Base-by-base conservation (phyloP, 2,329 filamentous ascomycete species). In the Trichoderma sp. region DNA sequence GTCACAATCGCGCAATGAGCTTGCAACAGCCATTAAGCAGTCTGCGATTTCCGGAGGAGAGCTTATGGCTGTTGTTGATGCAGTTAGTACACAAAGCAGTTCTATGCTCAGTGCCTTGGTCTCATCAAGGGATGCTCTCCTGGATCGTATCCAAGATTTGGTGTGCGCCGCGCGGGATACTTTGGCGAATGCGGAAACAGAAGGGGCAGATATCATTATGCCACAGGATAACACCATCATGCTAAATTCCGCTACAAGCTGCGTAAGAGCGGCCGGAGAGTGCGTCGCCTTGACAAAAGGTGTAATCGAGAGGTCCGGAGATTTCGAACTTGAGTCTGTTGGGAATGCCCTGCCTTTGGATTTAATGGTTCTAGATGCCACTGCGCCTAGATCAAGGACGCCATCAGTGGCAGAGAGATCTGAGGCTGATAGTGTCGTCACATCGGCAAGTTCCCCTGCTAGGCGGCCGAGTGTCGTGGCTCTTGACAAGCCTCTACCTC, bases 241-340 rank as follows among this genome's bases (percentile, higher is more conserved):
- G 52, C 87, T 96, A 37, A 85, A 87, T 71, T 92, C 93, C 24
- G 94, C 94, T 10, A 97, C 94, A 7, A 89, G 88, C 70, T 97
- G 94, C 77, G 94, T 99, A 31, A 91, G 93, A 73, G 92, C 93
- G 27, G 94, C 94, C 56, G 95, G 95, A 52, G 94, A 97, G 74
- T 97, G 95, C 79, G 92, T 97, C 24, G 90, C 92, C 7, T 95
- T 94, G 80, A 91, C 94, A 13, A 93, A 93, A 75, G 86, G 88
- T 77, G 89, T 96, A 56, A 91, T 99, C 69, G 94, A 97, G 80
- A 87, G 91, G 71, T 93, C 96, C 72, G 94, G 94, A 24, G 94
- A 97, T 78, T 97, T 97, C 73, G 94, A 97, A 78, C 89, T 94
- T 73, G 93, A 97, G 77, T 84, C 92, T 67, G 88, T 91, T 73